A percentile compares a stretch with the other conserved stretches of the same genome.
phyloP scores from a whole-genome alignment of 768 basidiomycete species.

The Leucocoprinus leucothites region DNA sequence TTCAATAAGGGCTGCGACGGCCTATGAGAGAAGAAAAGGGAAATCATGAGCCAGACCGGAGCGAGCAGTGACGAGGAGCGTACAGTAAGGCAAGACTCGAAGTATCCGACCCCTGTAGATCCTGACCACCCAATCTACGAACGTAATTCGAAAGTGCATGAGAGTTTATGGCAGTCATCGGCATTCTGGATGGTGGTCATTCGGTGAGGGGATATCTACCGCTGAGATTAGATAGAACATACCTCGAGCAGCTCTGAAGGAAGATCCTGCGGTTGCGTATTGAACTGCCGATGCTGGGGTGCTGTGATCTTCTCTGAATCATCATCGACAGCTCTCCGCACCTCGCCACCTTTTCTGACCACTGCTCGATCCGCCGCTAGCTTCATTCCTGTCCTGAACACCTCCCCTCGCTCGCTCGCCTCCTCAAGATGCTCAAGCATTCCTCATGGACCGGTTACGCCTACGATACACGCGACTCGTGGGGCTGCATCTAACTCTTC shows the following conservation, averaged over 20 bases:
- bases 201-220: background rate
- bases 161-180: slow-evolving; percentile 28
- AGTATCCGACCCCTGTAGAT: slow-evolving; percentile 50
- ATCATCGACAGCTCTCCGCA: no score
- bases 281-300: no score
- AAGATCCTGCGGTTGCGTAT: no score
- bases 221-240: background rate
- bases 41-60: background rate
- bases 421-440: no score
- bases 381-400: no score
- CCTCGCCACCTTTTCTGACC: no score
- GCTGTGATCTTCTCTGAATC: no score
- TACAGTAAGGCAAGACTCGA: slow-evolving; percentile 41
- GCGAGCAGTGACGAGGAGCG: slow-evolving; percentile 14
- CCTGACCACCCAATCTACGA: slow-evolving; percentile 48
- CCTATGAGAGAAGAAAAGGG: slow-evolving; percentile 20
- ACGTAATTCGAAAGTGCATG: background rate
- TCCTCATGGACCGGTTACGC: no score
- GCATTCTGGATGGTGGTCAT: slow-evolving; percentile 30
- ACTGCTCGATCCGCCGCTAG: no score
- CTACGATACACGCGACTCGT: no score
- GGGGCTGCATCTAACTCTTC: no score
- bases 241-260: slow-evolving; percentile 12
- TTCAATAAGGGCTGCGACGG: slow-evolving; percentile 44
- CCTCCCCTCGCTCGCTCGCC: no score